phyloP scores from a whole-genome alignment of 306 rosid species.

The Crotalaria pallida region DNA sequence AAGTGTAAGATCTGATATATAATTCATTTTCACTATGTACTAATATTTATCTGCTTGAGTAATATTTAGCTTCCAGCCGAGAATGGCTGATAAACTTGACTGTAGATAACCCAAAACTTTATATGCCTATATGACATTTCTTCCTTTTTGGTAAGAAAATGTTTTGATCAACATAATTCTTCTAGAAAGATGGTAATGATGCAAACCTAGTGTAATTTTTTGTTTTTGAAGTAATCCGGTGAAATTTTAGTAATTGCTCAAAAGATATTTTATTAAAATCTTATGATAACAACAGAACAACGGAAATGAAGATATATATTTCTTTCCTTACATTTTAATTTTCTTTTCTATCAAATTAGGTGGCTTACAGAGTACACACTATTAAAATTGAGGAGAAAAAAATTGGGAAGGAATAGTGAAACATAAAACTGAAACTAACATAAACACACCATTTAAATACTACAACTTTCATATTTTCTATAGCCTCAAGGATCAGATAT shows the following conservation, averaged over 20 bases:
- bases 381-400: neutral
- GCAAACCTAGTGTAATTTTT: neutral
- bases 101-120: no score
- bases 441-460: neutral
- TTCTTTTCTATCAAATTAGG: neutral
- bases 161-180: neutral
- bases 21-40: neutral
- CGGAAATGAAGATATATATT: neutral
- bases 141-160: no score
- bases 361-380: neutral
- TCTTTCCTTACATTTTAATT: neutral
- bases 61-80: no score
- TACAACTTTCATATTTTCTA: neutral
- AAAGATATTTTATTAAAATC: neutral
- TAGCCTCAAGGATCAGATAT: slow-evolving; percentile 66
- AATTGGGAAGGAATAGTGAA: neutral
- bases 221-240: no score
- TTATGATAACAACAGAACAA: neutral
- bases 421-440: slow-evolving; percentile 3
- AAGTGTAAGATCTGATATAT: slow-evolving; percentile 36
- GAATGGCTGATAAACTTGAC: no score
- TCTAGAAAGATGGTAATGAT: neutral
- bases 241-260: slow-evolving; percentile 3
- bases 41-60: neutral
- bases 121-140: no score